phyloP scores from a whole-genome alignment of 768 basidiomycete species.

The Pholiota microspora region DNA sequence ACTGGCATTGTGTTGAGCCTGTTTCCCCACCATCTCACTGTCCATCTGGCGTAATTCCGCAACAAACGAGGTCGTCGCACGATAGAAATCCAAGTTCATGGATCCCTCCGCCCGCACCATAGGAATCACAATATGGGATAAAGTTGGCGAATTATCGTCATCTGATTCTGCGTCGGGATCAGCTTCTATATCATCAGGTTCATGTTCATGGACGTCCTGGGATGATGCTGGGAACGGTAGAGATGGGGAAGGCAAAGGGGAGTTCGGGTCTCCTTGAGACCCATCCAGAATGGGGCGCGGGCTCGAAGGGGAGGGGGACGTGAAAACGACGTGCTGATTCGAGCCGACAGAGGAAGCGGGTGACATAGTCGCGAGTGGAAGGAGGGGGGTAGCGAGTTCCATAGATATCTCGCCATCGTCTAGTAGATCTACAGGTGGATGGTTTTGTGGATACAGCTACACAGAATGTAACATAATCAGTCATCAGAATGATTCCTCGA shows the following conservation, averaged over 20 bases:
- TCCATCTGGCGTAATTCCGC: not conserved
- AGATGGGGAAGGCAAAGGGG: no score
- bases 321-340: not conserved
- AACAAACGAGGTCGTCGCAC: not conserved
- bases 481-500: not conserved
- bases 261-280: no score
- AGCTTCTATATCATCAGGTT: not conserved
- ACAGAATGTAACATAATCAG: not conserved
- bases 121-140: not conserved
- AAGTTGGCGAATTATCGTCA: not conserved
- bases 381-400: slow-evolving; percentile 52
- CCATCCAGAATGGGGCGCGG: no score
- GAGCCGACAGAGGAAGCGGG: not conserved
- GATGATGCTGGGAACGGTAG: not conserved
- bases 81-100: not conserved
- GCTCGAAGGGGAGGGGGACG: no score
- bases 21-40: not conserved
- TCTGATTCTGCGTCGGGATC: not conserved
- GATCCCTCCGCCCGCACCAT: not conserved
- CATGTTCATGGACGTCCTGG: not conserved
- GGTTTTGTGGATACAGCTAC: no score
- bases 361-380: slow-evolving; percentile 1
- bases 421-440: not conserved
- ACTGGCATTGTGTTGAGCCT: slow-evolving; percentile 1
- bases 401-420: slow-evolving; percentile 41